These are phyloP conservation scores for Phytopythium vexans DNA, from an alignment of 352 stramenopile species.

Conservation along the genomic window DNA sequence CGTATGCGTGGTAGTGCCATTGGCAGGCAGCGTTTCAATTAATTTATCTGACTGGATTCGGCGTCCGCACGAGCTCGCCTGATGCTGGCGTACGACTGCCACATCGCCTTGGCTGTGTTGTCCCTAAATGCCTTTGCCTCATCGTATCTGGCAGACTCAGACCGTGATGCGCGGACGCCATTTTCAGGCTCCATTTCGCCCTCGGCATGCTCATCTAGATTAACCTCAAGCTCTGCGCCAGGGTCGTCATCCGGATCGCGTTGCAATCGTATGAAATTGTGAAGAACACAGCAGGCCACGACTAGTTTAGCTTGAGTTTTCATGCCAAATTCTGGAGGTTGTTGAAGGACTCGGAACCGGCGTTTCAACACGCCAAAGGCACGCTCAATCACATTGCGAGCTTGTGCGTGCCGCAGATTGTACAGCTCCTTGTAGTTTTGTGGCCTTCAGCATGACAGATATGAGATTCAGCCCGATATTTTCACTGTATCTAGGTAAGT, in stretches of 20 bases:
- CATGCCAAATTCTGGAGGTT: conserved; percentile 5
- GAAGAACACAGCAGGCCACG: too few species aligned
- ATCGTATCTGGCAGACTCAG: too few species aligned
- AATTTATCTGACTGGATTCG: neutral
- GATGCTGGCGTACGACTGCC: conserved; percentile 8
- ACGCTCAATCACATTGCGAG: conserved; percentile 16
- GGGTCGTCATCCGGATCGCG: conserved; percentile 4
- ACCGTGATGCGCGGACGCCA: too few species aligned
- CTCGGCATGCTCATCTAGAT: too few species aligned
- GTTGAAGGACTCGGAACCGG: conserved; percentile 3
- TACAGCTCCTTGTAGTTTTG: conserved; percentile 19
- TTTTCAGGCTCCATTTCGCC: too few species aligned
- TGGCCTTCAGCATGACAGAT: conserved; percentile 5
- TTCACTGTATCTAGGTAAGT: too few species aligned
- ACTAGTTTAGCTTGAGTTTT: conserved; percentile 11
- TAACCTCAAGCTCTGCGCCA: conserved; percentile 1
- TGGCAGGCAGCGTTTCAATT: too few species aligned
- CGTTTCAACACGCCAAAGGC: too few species aligned
- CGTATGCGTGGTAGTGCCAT: neutral
- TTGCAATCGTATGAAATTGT: too few species aligned
- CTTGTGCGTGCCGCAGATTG: conserved; percentile 14
- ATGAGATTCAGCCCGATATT: too few species aligned
- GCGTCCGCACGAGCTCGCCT: too few species aligned
- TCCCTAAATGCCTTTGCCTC: conserved; percentile 7
- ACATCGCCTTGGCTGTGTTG: conserved; percentile 9